Conservation (phyloP, 2,329 filamentous ascomycete genomes). For the Lizonia empirigonia region DNA sequence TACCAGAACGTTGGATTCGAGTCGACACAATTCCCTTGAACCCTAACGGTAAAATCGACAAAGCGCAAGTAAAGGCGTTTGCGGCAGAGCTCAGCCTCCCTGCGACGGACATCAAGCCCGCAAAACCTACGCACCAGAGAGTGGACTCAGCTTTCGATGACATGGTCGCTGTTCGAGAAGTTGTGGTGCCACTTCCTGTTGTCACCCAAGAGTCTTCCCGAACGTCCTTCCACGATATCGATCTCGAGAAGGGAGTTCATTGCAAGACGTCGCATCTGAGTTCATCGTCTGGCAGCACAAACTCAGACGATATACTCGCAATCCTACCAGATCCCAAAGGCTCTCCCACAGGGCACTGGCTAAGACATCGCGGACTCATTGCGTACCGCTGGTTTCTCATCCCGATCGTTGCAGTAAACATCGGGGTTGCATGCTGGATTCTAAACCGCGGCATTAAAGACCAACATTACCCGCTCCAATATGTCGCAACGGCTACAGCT, state of each 20-base stretch:
- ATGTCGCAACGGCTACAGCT: conserved; percentile 45
- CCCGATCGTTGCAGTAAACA: conserved; percentile 35
- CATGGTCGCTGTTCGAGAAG: conserved; percentile 12
- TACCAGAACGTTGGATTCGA: conserved; percentile 55
- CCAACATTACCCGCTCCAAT: conserved; percentile 29
- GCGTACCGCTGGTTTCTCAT: conserved; percentile 41
- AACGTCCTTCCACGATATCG: neutral
- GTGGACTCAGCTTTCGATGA: conserved; percentile 13
- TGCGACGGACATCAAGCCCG: conserved; percentile 1
- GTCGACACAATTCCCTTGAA: conserved; percentile 57
- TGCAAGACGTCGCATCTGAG: conserved; percentile 18
- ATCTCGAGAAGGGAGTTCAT: conserved; percentile 20
- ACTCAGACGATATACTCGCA: conserved; percentile 11
- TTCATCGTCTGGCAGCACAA: conserved; percentile 17
- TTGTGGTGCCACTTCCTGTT: conserved; percentile 7
- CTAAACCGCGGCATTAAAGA: conserved; percentile 32
- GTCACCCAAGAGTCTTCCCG: neutral
- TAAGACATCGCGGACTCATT: conserved; percentile 41
- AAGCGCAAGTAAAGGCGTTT: conserved; percentile 51
- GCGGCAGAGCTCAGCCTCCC: conserved; percentile 6
- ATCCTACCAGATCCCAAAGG: conserved; percentile 18
- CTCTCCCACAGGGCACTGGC: conserved; percentile 28
- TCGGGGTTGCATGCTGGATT: conserved; percentile 36
- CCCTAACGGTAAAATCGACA: conserved; percentile 63
- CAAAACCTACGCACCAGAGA: conserved; percentile 3